Conservation (phyloP, 2,329 filamentous ascomycete species). For the Cordyceps cicadae region DNA sequence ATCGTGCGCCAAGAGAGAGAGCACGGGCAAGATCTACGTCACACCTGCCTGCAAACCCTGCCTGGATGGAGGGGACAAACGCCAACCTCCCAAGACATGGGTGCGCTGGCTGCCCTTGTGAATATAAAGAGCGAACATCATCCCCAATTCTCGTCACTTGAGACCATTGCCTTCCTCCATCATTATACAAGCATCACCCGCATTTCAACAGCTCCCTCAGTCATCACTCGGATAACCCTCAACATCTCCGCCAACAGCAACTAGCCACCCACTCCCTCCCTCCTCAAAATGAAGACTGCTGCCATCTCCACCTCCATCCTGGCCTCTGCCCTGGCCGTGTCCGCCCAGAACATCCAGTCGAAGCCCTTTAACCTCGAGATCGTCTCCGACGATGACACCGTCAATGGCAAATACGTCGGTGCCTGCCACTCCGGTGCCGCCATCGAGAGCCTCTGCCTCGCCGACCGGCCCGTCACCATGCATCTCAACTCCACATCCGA, state of each 20-base stretch:
- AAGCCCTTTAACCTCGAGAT: conserved; percentile 8
- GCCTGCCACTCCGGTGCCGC: conserved; percentile 11
- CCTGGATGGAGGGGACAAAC: neutral
- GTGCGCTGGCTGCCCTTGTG: neutral
- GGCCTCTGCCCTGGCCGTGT: conserved; percentile 4
- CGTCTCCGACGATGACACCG: neutral
- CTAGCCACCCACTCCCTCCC: neutral
- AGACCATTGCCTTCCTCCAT: neutral
- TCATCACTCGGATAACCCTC: neutral
- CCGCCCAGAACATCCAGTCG: conserved; percentile 2
- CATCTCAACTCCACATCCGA: conserved; percentile 3
- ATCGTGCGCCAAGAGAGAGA: neutral
- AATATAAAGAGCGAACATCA: neutral
- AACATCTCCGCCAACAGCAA: neutral
- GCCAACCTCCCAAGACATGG: neutral
- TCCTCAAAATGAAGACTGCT: conserved; percentile 9
- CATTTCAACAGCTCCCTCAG: neutral
- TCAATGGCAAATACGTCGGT: conserved; percentile 3
- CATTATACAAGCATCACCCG: neutral
- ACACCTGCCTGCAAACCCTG: neutral
- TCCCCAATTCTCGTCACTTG: neutral
- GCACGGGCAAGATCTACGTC: neutral
- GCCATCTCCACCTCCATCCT: neutral
- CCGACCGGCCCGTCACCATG: neutral
- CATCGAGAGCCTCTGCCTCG: conserved; percentile 7